These are phyloP conservation scores for Dentipellis sp. DNA, from an alignment of 768 basidiomycete species.

Conservation along the genomic window DNA sequence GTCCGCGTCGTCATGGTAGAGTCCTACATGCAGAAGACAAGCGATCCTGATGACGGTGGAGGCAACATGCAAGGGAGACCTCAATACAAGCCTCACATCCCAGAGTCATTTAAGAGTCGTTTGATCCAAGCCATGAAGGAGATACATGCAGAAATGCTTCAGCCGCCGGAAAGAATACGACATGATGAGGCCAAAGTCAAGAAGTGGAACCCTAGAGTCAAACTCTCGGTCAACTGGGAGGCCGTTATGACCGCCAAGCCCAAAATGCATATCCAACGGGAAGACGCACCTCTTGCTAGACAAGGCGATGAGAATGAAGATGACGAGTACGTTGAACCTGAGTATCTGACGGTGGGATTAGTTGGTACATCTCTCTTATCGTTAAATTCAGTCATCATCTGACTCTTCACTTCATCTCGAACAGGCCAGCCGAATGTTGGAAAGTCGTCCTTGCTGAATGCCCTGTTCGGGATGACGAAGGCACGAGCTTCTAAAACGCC, in stretches of 20 bases:
- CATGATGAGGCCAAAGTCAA: slow-evolving; percentile 37
- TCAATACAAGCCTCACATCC: slow-evolving; percentile 57
- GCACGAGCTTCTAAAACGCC: slow-evolving; percentile 82
- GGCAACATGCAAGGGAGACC: slow-evolving; percentile 35
- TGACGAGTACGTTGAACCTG: slow-evolving; percentile 28
- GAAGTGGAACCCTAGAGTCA: slow-evolving; percentile 60
- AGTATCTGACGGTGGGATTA: slow-evolving; percentile 70
- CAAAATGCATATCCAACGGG: slow-evolving; percentile 15
- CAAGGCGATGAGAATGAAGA: slow-evolving; percentile 7
- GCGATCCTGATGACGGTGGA: slow-evolving; percentile 5
- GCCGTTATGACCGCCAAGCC: slow-evolving; percentile 34
- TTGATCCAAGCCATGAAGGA: slow-evolving; percentile 57
- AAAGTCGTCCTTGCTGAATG: slow-evolving; percentile 88
- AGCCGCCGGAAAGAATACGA: slow-evolving; percentile 53
- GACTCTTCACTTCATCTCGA: not conserved
- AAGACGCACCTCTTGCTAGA: slow-evolving; percentile 2
- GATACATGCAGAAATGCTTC: slow-evolving; percentile 57
- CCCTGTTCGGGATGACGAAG: slow-evolving; percentile 69
- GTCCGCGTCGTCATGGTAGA: slow-evolving; percentile 66
- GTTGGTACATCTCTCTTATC: slow-evolving; percentile 40
- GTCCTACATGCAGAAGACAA: slow-evolving; percentile 50
- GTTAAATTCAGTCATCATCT: not conserved
- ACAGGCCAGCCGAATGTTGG: slow-evolving; percentile 93
- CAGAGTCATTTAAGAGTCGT: slow-evolving; percentile 49
- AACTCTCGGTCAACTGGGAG: slow-evolving; percentile 67